Percentiles rank a stretch among this genome's conserved stretches.
phyloP scores from a whole-genome alignment of 441 rosid species.

The Euphorbia celastroides region DNA sequence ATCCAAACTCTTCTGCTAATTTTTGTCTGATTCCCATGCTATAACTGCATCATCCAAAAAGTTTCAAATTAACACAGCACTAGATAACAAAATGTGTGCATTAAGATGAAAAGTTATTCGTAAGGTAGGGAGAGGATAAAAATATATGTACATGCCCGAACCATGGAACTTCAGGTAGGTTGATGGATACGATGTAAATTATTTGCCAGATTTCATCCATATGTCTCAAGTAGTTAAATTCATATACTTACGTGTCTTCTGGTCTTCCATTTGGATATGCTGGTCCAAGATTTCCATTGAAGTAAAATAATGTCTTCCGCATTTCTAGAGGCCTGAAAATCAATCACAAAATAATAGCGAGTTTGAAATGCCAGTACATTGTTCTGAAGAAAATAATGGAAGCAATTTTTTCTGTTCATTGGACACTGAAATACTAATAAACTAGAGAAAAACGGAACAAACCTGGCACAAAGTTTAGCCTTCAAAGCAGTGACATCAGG shows the following conservation, averaged over 20 bases:
- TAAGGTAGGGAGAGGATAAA: not conserved
- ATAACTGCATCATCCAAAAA: conserved; percentile 50
- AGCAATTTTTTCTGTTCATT: not conserved
- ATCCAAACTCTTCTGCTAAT: conserved; percentile 87
- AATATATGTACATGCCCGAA: not conserved
- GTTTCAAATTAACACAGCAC: conserved; percentile 5
- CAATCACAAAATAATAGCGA: conserved; percentile 12
- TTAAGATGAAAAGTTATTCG: conserved; percentile 1
- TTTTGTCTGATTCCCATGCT: conserved; percentile 98
- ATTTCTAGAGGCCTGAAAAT: conserved; percentile 60
- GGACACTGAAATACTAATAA: not conserved
- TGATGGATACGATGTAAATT: conserved; percentile 6
- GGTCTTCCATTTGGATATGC: conserved; percentile 79
- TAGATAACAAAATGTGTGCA: conserved; percentile 9
- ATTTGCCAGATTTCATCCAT: not conserved
- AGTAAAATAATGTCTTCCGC: conserved; percentile 77
- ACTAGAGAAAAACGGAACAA: conserved; percentile 3
- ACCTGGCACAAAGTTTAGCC: conserved; percentile 69
- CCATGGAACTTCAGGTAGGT: conserved; percentile 5
- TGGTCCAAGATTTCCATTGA: conserved; percentile 97
- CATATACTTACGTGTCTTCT: conserved; percentile 67
- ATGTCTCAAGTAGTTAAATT: conserved; percentile 6
- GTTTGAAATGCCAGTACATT: conserved; percentile 2
- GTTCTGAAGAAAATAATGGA: conserved; percentile 11
- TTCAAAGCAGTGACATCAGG: conserved; percentile 60